Evolutionary conservation across 805 yeast species (phyloP).

Genomic region (Ogataea populi-albae): DNA sequence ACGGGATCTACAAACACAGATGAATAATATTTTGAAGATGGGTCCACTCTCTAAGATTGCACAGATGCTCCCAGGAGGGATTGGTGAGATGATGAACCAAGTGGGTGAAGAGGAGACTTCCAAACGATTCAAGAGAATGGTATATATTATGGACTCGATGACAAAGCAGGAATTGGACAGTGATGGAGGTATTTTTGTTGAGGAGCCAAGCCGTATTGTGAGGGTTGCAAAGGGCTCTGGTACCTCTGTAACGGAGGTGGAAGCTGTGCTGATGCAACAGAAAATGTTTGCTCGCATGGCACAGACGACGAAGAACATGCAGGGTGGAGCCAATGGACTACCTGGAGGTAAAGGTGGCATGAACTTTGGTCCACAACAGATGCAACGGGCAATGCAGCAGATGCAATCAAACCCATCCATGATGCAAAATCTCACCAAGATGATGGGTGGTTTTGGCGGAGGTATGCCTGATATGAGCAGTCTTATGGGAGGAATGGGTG

Average conservation of each 20-base stretch:
- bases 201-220: constrained; percentile 80
- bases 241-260: constrained; percentile 87
- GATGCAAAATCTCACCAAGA: constrained; percentile 70
- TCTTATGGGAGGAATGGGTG: constrained; percentile 54
- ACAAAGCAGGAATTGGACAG: constrained; percentile 85
- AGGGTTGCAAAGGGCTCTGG: constrained; percentile 96
- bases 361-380: constrained; percentile 31
- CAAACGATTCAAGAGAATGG: constrained; percentile 80
- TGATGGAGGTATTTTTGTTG: constrained; percentile 77
- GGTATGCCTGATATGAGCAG: constrained; percentile 70
- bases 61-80: constrained; percentile 90
- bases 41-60: constrained; percentile 95
- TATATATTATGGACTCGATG: constrained; percentile 94
- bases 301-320: constrained; percentile 58
- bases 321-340: constrained; percentile 48
- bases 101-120: constrained; percentile 91
- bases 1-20: constrained; percentile 88
- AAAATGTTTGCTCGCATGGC: constrained; percentile 95
- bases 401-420: constrained; percentile 69
- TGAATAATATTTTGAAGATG: constrained; percentile 94
- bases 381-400: constrained; percentile 52
- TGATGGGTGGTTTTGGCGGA: constrained; percentile 63
- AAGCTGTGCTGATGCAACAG: constrained; percentile 86
- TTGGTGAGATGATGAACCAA: constrained; percentile 78
- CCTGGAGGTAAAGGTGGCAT: constrained; percentile 43